Evolutionary conservation across 1,139 yeast species (phyloP).

Genomic region (Debaryomyces sp.): DNA sequence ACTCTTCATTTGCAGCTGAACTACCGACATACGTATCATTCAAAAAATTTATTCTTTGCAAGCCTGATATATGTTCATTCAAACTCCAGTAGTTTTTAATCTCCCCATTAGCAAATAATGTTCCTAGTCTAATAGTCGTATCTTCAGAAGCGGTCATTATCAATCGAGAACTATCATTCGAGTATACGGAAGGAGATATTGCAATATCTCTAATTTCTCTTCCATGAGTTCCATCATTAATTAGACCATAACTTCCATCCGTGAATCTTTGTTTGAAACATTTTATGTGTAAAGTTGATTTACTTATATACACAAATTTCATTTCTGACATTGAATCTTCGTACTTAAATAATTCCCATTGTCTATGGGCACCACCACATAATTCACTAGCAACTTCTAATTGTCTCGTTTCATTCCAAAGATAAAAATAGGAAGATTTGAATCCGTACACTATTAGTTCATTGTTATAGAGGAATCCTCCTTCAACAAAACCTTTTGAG

Average conservation of each 20-base stretch:
- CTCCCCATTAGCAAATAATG: conserved; percentile 43
- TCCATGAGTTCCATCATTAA: conserved; percentile 77
- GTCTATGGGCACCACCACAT: conserved; percentile 94
- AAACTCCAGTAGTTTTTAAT: conserved; percentile 59
- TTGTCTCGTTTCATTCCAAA: conserved; percentile 83
- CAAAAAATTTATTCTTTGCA: conserved; percentile 74
- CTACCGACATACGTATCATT: conserved; percentile 49
- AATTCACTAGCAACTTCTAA: conserved; percentile 66
- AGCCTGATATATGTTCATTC: conserved; percentile 84
- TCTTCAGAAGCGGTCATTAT: conserved; percentile 88
- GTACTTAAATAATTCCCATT: conserved; percentile 59
- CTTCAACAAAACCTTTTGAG: conserved; percentile 80
- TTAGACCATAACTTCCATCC: conserved; percentile 26
- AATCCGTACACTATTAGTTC: conserved; percentile 77
- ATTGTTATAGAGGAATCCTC: conserved; percentile 51
- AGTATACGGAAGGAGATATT: conserved; percentile 32
- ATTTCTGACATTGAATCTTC: conserved; percentile 13
- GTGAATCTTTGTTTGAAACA: conserved; percentile 23
- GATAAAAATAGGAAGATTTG: conserved; percentile 72
- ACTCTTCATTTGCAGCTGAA: conserved; percentile 90
- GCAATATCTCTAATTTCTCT: conserved; percentile 79
- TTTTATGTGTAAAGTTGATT: conserved; percentile 43
- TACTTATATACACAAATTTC: conserved; percentile 58
- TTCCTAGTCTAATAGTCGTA: conserved; percentile 67
- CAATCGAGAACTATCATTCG: conserved; percentile 29